Conservation (phyloP, 208 protist genomes). For the Wallacemonas sp. region DNA sequence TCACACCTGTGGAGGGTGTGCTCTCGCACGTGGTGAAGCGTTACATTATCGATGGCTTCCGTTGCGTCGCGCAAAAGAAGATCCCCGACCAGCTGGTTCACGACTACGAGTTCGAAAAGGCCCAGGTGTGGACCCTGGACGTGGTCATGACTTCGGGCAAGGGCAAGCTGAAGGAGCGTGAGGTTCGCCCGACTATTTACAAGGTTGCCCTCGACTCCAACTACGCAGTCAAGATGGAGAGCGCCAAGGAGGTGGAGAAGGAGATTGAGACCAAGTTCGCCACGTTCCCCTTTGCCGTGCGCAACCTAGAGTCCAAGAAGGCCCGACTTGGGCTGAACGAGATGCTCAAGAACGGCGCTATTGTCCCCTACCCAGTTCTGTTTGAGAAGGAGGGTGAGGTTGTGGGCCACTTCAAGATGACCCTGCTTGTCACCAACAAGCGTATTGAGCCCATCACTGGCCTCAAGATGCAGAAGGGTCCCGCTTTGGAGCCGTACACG, state of each 20-base stretch:
- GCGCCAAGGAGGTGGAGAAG: slow-evolving; percentile 93
- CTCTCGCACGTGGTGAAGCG: slow-evolving; percentile 98
- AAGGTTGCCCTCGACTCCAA: slow-evolving; percentile 94
- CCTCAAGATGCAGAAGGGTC: slow-evolving; percentile 84
- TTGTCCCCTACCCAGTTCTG: slow-evolving; percentile 97
- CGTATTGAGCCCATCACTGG: slow-evolving; percentile 90
- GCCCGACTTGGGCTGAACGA: slow-evolving; percentile 95
- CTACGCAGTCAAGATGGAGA: slow-evolving; percentile 98
- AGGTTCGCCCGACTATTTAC: slow-evolving; percentile 92
- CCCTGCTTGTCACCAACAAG: slow-evolving; percentile 88
- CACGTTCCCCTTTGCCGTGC: slow-evolving; percentile 96
- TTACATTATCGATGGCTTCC: slow-evolving; percentile 98
- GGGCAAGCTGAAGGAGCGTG: slow-evolving; percentile 90
- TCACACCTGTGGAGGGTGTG: slow-evolving; percentile 96
- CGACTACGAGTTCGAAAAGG: slow-evolving; percentile 91
- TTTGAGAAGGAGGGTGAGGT: slow-evolving; percentile 93
- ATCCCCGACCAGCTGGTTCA: slow-evolving; percentile 94
- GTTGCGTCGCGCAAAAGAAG: slow-evolving; percentile 93
- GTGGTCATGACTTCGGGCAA: slow-evolving; percentile 89
- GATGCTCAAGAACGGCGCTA: slow-evolving; percentile 94
- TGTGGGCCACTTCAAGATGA: slow-evolving; percentile 92
- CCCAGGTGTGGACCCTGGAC: slow-evolving; percentile 92
- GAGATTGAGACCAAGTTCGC: slow-evolving; percentile 95
- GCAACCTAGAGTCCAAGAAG: slow-evolving; percentile 93
- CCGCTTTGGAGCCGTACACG: slow-evolving; percentile 74